phyloP scores from a whole-genome alignment of 805 yeast species.

The Ogataea kodamae region DNA sequence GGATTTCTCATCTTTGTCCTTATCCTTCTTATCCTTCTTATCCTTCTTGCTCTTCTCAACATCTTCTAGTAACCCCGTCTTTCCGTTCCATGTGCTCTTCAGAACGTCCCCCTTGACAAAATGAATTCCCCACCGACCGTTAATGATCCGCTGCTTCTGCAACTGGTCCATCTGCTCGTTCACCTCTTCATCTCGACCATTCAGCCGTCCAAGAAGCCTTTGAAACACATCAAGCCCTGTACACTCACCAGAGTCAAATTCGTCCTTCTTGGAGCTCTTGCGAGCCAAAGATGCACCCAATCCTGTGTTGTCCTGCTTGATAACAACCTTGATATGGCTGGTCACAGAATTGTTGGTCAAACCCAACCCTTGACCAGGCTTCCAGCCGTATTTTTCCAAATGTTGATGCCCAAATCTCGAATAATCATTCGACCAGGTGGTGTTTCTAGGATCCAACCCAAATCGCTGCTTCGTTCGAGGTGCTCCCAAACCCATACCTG shows the following conservation, averaged over 20 bases:
- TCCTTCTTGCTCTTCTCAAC: constrained; percentile 24
- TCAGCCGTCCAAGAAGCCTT: constrained; percentile 79
- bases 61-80: constrained; percentile 36
- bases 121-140: constrained; percentile 83
- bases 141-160: constrained; percentile 64
- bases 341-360: constrained; percentile 61
- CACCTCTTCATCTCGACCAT: constrained; percentile 75
- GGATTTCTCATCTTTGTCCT: constrained; percentile 30
- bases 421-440: constrained; percentile 88
- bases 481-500: constrained; percentile 76
- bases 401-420: constrained; percentile 85
- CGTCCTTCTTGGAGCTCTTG: constrained; percentile 50
- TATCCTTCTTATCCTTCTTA: constrained; percentile 30
- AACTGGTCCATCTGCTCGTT: constrained; percentile 64
- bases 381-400: constrained; percentile 83
- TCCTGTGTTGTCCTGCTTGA: constrained; percentile 82
- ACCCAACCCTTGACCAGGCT: constrained; percentile 88
- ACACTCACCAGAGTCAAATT: constrained; percentile 75
- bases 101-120: constrained; percentile 84
- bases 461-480: constrained; percentile 76
- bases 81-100: constrained; percentile 77
- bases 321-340: constrained; percentile 74
- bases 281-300: constrained; percentile 76
- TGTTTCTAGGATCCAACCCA: constrained; percentile 91
- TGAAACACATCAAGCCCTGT: constrained; percentile 93